These are phyloP conservation scores for Cladosporium sp. DNA, from an alignment of 2,329 filamentous ascomycete genomes.

Conservation along the genomic window DNA sequence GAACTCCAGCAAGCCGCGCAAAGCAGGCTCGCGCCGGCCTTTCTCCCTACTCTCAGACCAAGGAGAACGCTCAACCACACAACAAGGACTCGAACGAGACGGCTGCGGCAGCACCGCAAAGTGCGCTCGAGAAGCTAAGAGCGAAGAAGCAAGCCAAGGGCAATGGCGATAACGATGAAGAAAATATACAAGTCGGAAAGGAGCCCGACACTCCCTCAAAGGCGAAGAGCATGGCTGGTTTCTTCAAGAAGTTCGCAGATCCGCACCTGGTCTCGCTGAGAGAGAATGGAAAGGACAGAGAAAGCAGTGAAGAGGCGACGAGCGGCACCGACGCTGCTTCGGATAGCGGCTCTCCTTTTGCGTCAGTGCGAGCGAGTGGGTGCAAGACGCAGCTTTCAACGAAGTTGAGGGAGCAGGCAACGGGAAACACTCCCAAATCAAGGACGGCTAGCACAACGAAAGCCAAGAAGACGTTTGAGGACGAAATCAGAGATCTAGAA, in stretches of 20 bases:
- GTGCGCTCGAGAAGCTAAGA: slow-evolving; percentile 11
- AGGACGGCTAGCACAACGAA: slow-evolving; percentile 11
- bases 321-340: not conserved
- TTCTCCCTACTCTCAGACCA: not conserved
- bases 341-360: not conserved
- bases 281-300: not conserved
- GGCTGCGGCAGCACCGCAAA: slow-evolving; percentile 6
- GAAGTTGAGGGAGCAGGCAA: slow-evolving; percentile 4
- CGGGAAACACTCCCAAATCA: not conserved
- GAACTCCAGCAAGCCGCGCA: slow-evolving; percentile 8
- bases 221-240: slow-evolving; percentile 8
- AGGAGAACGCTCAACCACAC: slow-evolving; percentile 14
- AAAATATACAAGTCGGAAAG: slow-evolving; percentile 12
- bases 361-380: not conserved
- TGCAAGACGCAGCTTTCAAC: slow-evolving; percentile 1
- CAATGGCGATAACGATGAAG: slow-evolving; percentile 3
- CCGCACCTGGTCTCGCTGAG: slow-evolving; percentile 7
- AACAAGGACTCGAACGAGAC: slow-evolving; percentile 3
- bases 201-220: slow-evolving; percentile 10
- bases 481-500: slow-evolving; percentile 29
- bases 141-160: slow-evolving; percentile 2
- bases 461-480: slow-evolving; percentile 29
- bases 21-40: slow-evolving; percentile 8
- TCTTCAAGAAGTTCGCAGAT: slow-evolving; percentile 13
- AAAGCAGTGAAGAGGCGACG: not conserved